Percentiles rank a stretch among this genome's conserved stretches.
Evolutionary conservation across 495 filamentous ascomycete species (phyloP).

Genomic region (Evernia prunastri): DNA sequence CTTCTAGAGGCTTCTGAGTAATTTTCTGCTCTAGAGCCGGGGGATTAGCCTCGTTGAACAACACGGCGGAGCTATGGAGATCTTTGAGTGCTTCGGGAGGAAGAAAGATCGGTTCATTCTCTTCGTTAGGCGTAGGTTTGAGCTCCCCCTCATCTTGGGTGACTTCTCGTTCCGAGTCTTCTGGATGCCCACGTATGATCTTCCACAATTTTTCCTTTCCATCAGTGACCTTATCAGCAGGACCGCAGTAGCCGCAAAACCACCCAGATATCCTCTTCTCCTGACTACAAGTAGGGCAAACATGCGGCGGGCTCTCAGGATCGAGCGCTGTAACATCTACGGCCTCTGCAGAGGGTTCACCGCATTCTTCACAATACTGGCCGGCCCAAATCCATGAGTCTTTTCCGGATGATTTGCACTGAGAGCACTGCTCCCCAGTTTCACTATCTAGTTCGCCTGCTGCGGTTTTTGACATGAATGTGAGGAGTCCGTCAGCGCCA

Average conservation of each 20-base stretch:
- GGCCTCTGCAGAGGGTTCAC: constrained; percentile 1
- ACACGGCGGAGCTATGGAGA: neutral
- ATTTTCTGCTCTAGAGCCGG: constrained; percentile 4
- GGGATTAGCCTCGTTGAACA: neutral
- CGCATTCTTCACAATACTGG: neutral
- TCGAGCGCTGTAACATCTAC: neutral
- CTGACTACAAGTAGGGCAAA: neutral
- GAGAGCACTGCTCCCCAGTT: constrained; percentile 6
- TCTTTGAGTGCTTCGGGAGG: neutral
- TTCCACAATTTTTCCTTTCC: neutral
- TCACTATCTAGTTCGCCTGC: neutral
- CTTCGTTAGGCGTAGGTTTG: neutral
- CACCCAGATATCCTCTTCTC: neutral
- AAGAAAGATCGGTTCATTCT: neutral
- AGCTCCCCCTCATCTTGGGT: neutral
- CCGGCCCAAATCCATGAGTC: neutral
- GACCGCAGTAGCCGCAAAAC: neutral
- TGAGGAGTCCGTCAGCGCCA: neutral
- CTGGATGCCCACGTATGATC: neutral
- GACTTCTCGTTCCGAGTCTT: neutral
- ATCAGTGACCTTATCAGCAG: neutral
- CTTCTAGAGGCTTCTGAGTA: neutral
- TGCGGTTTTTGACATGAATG: neutral
- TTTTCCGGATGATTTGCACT: neutral
- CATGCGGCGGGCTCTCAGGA: neutral